Base-by-base conservation (phyloP, 2,329 filamentous ascomycete species). In the Daldinia eschscholtzii region DNA sequence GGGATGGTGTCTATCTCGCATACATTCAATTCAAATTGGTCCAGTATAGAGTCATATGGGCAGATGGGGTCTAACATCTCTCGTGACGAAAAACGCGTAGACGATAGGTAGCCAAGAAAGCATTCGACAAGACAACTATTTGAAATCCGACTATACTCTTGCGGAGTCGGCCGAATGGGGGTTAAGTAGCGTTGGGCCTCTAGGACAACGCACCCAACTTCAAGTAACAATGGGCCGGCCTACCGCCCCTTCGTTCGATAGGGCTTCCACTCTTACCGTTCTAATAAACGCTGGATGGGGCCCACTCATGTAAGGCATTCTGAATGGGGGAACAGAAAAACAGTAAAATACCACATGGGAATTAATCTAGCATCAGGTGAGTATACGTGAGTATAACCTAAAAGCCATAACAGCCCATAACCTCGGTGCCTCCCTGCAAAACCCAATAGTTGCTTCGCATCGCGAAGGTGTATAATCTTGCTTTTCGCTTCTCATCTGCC, bases 221-320 rank as follows among this genome's bases (percentile, higher is more conserved):
- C 37, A 13, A 56, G 41, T 48, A 28, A 39, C 33, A 30, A 42
- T 26, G 30, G 37, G 37, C 35, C 23, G 37, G 37, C 35, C 23
- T 46, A 52, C 59, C 37, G 28, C 28, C n/a, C 55, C 39, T 62
- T 37, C 41, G 15, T 30, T 35, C 23, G 18, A 28, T 35, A 42
- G 18, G 52, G n/a, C 56, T 41, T 60, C 41, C 35, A 60, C 42
- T 48, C 33, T 26, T 48, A 23, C 9, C 35, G 10, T 12, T 42
- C 18, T 26, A 18, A 55, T 50, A 18, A 20, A 48, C 42, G 26
- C 28, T 23, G 9, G 30, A 20, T 7, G 10, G 26, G 52, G 15
- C 41, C 60, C 58, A 44, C 59, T 30, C 39, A 61, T 44, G 39
- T 61, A 61, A 55, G 18, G 48, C 48, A 41, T 23, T 42, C 53